These are phyloP conservation scores for Spergularia bocconei DNA, from an alignment of 148 eudicot genomes.

Conservation along the genomic window DNA sequence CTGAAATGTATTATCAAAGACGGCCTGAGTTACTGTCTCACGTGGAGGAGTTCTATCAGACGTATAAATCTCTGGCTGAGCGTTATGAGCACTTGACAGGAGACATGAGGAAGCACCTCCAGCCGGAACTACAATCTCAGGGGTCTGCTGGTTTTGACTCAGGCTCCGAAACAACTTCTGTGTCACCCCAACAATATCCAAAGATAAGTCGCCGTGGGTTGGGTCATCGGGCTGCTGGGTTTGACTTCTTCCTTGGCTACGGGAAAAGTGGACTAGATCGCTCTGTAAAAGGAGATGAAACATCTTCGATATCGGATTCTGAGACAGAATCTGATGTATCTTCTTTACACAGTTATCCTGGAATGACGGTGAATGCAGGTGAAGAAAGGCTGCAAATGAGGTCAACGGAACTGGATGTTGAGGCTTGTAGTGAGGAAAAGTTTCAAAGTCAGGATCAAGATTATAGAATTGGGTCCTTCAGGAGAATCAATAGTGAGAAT, in stretches of 20 bases:
- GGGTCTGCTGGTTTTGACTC: slow-evolving; percentile 58
- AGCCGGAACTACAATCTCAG: slow-evolving; percentile 63
- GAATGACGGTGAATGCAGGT: slow-evolving; percentile 34
- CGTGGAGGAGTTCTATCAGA: slow-evolving; percentile 82
- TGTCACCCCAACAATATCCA: slow-evolving; percentile 43
- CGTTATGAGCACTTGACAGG: slow-evolving; percentile 74
- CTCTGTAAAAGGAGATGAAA: slow-evolving; percentile 54
- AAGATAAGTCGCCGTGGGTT: slow-evolving; percentile 44
- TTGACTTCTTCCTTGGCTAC: slow-evolving; percentile 72
- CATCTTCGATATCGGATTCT: slow-evolving; percentile 62
- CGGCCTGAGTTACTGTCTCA: slow-evolving; percentile 68
- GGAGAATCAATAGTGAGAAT: slow-evolving; percentile 34
- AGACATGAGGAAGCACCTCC: slow-evolving; percentile 58
- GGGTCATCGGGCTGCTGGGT: slow-evolving; percentile 88
- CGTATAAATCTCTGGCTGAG: slow-evolving; percentile 78
- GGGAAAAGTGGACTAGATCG: slow-evolving; percentile 61
- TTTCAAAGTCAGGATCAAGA: slow-evolving; percentile 39
- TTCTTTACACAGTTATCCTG: slow-evolving; percentile 52
- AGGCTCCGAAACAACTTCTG: slow-evolving; percentile 50
- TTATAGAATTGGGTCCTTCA: slow-evolving; percentile 33
- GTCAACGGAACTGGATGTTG: slow-evolving; percentile 51
- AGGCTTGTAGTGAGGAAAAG: slow-evolving; percentile 55
- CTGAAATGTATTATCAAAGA: slow-evolving; percentile 81
- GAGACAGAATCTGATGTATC: slow-evolving; percentile 85
- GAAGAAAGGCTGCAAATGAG: slow-evolving; percentile 48